Evolutionary conservation across 163 green algal species (phyloP), one percentile per base, ranked within the genome.

Genomic region (Chloroidium sp.): DNA sequence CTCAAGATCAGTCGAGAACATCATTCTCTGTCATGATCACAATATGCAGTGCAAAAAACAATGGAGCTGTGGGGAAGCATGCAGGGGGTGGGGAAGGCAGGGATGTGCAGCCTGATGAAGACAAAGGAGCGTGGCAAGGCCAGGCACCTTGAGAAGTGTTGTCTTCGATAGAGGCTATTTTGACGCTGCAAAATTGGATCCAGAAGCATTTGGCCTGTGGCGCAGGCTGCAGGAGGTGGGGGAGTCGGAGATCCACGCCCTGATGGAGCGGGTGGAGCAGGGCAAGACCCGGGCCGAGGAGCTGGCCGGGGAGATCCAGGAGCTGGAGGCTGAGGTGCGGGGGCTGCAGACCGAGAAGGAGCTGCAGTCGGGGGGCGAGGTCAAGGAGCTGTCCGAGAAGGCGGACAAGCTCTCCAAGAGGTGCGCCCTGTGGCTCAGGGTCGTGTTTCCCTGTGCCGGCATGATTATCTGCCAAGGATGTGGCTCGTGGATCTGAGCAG

Each of bases 321-420:
- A 90, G 67, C 85, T 87, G 77, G 86, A 86, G 61, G 86, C 82
- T 6, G 85, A 93, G 74, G 88, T 94, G n/a, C 79, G 86, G 72
- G 85, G 83, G 2, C 84, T 95, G 86, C 80, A 90, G 81, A 90
- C 86, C 0, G 91, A 98, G 85, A 97, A 95, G 88, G 91, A 97
- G 85, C 87, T 92, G 76, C 87, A 94, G 82, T 85, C 85, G 64
- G 90, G 90, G 1, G 90, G 91, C 1, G 92, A 97, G 83, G 91
- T 97, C 76, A 92, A 92, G 85, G 88, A 93, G 82, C 88, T 98
- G 80, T 81, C 88, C 77, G 84, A 85, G 10, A n/a, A 87, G 59
- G 90, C 91, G 58, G 95, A 98, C 77, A 79, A 88, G 13, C 85
- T 98, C n/a, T 88, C 88, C 75, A 96, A 96, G 82, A 84, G 85